Base-by-base conservation (phyloP, 1,139 yeast genomes). In the Candida tunisiensis region DNA sequence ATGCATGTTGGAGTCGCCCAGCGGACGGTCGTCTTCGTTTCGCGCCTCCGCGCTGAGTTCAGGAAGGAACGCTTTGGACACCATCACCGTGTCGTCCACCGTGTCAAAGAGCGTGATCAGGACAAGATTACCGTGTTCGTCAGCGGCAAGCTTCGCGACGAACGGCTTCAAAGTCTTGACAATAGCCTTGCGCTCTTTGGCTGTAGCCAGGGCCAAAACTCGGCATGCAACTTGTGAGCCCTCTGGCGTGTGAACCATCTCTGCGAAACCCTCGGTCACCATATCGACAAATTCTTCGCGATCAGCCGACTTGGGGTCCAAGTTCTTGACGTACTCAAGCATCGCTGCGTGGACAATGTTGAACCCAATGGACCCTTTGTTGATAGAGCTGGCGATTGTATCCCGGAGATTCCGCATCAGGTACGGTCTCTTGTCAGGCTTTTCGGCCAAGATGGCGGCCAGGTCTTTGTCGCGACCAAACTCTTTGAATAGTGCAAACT, bases 271-370 rank as follows among this genome's bases (percentile, higher is more conserved):
- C 45, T 85, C 96, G 27, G 72, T 68, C 34, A 88, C 58, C 26
- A 83, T 57, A 37, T 85, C 95, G 39, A 83, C 69, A 44, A 85
- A 75, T 31, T 80, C 93, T 41, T 79, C 68, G 30, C 74, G 67
- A 48, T 82, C 91, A 26, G 72, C 77, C 19, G 67, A 69, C 11
- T 42, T 38, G 18, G 39, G 33, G 32, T 58, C 57, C 36, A 83
- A 69, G 35, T 83, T 74, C 34, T 71, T 66, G 26, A 72, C 68
- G 43, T 79, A 83, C 50, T 88, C 94, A 46, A 65, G 72, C 93
- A 88, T 83, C 28, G 93, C 95, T 19, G 95, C 93, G 51, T 88
- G 98, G 45, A 88, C 67, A 39, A 88, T 78, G 50, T 85, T 93
- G 63, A 88, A 88, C 22, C 98, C 96, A 25, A 93, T 78, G 4